A percentile compares a stretch with the other conserved stretches of the same genome.
phyloP scores from a whole-genome alignment of 2,329 filamentous ascomycete genomes.

The Penicillium decumbens region DNA sequence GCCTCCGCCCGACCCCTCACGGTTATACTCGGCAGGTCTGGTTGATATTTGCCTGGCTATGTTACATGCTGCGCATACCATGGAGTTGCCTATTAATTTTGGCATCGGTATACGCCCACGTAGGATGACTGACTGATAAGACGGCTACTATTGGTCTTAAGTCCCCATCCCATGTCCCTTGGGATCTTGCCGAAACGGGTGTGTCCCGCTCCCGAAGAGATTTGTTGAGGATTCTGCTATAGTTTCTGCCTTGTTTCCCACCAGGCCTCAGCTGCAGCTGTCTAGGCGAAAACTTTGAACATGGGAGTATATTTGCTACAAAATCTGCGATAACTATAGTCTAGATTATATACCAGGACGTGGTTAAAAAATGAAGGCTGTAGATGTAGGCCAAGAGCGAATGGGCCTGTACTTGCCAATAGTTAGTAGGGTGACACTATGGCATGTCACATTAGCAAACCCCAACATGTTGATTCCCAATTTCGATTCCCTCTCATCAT shows the following conservation, averaged over 20 bases:
- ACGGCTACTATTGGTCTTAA: background rate
- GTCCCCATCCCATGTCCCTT: background rate
- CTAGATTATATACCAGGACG: background rate
- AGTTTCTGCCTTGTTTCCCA: background rate
- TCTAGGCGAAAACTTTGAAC: background rate
- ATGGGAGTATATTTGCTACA: background rate
- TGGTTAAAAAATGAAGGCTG: background rate
- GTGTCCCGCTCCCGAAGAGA: background rate
- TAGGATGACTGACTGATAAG: background rate
- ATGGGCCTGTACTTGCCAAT: background rate
- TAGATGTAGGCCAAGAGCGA: background rate
- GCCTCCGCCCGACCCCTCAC: constrained; percentile 2
- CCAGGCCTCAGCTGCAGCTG: background rate
- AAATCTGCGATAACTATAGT: background rate
- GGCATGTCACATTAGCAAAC: background rate
- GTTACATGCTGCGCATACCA: background rate
- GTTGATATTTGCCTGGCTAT: background rate
- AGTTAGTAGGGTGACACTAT: background rate
- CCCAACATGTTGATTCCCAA: background rate
- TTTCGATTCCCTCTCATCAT: background rate
- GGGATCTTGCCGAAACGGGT: background rate
- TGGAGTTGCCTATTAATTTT: background rate
- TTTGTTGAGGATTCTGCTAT: background rate
- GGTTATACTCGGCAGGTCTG: constrained; percentile 10
- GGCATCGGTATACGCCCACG: background rate